A percentile compares a stretch with the other conserved stretches of the same genome.
Evolutionary conservation across 1,284 basidiomycete species (phyloP).

Genomic region (Sanghuangporus sanghuang): DNA sequence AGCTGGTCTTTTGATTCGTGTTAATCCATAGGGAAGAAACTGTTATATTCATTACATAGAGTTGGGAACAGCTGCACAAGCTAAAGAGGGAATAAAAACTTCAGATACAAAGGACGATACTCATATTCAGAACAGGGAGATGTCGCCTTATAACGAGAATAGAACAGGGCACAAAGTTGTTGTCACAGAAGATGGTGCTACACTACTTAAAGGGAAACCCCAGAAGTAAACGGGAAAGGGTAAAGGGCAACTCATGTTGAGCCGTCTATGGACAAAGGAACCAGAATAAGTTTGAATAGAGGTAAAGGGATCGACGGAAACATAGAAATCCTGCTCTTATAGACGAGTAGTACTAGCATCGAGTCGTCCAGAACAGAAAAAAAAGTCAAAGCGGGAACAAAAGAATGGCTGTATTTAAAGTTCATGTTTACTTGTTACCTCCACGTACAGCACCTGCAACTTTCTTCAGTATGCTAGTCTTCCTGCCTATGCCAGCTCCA

Average conservation of each 20-base stretch:
- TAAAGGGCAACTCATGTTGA: not conserved
- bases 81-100: not conserved
- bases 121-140: constrained; percentile 8
- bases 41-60: not conserved
- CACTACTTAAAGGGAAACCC: not conserved
- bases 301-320: constrained; percentile 7
- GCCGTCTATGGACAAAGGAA: constrained; percentile 13
- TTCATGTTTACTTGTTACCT: constrained; percentile 28
- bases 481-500: constrained; percentile 54
- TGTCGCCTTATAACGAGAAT: not conserved
- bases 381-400: constrained; percentile 2
- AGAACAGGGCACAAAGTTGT: constrained; percentile 6
- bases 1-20: not conserved
- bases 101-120: constrained; percentile 7
- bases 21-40: not conserved
- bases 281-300: constrained; percentile 1
- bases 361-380: not conserved
- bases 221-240: constrained; percentile 4
- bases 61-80: not conserved
- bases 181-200: not conserved
- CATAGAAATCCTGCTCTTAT: not conserved
- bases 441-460: constrained; percentile 67
- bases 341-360: not conserved
- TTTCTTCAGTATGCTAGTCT: constrained; percentile 74
- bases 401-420: not conserved